Evolutionary conservation across 192 early-diverging fungal genomes (phyloP), one percentile per base, ranked within the genome.

Genomic region (Pecoramyces ruminantium): DNA sequence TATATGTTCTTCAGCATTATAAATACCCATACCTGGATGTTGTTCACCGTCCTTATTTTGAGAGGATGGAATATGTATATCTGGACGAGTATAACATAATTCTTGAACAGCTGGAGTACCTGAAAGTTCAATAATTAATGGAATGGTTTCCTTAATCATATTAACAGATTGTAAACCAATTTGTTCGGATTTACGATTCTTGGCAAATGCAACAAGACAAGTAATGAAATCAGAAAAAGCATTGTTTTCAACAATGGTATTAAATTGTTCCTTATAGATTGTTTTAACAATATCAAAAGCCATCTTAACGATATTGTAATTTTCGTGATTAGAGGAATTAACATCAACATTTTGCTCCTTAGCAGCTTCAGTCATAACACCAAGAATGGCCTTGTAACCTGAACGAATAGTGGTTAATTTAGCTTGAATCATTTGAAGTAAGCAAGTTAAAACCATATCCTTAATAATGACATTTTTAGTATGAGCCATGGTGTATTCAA

Each of bases 391-490:
- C 79, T 92, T 92, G 91, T 93, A 95, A 0, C 96, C 96, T 21
- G 92, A 93, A 40, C 93, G 90, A 78, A 98, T 93, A 29, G 93
- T 89, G 80, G 87, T 85, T 30, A 94, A 88, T 51, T 93, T 85
- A 0, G 94, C 92, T 79, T 89, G 89, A 42, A 94, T 89, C 79
- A 94, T 87, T 85, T 94, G 93, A 16, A 88, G 89, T n/a, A 92
- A 88, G 85, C 95, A 97, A 84, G 88, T 87, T 79, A 88, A 88
- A 21, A 87, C 93, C 90, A 96, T 96, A 79, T 90, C 92, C 83
- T 92, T 92, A 80, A 94, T 89, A 28, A 86, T 83, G 30, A 91
- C 92, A 30, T 93, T 87, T n/a, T 91, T 86, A 79, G 93, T 93
- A 28, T 96, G 94, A 80, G 90, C 94, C 78, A 94, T 82, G 28